Evolutionary conservation across 1,284 basidiomycete species (phyloP), one percentile per base, ranked within the genome.

Genomic region (Microbotryum silenes-acaulis): DNA sequence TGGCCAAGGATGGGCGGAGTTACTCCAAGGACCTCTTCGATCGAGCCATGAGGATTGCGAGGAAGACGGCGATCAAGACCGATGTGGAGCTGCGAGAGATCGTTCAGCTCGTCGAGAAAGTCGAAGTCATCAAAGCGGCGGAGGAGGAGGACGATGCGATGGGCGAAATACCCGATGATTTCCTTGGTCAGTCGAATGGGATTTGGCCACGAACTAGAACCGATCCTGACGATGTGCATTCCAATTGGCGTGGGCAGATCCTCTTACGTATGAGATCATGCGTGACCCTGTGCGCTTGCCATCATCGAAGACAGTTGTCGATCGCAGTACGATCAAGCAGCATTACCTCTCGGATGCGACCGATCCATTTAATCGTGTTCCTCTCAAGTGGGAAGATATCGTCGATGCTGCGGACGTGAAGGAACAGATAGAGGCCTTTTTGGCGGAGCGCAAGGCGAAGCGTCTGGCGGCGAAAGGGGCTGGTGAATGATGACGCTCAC

Each of bases 141-240:
- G 88, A 85, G 16, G 81, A 80, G 62, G 96, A 97, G 72, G 77
- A 78, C 48, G 91, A 93, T 52, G 94, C 98, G 71, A 77, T 92
- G 58, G 89, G 91, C 45, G 94, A 98, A 44, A 79, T 96, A 51
- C 96, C 96, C 0, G 96, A 99, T 62, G 94, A 98, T 74, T 98
- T 88, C 80, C 76, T 93, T 59, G 91, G 91, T 91, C 68, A 42
- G 37, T 42, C 37, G 16, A 42, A 12, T 6, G 16, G 16, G 14
- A 42, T 42, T 10, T 16, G 14, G 37, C 37, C 37, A 42, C 37
- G 37, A 42, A 5, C 16, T 2, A 12, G 37, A 14, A 42, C 37
- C 37, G 37, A 42, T 14, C 16, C 37, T 42, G 37, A 42, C 37
- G 14, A 42, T 14, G 37, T 42, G 12, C 12, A 16, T 42, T 16